phyloP scores from a whole-genome alignment of 805 yeast species.

The Phaffomyces antillensis region DNA sequence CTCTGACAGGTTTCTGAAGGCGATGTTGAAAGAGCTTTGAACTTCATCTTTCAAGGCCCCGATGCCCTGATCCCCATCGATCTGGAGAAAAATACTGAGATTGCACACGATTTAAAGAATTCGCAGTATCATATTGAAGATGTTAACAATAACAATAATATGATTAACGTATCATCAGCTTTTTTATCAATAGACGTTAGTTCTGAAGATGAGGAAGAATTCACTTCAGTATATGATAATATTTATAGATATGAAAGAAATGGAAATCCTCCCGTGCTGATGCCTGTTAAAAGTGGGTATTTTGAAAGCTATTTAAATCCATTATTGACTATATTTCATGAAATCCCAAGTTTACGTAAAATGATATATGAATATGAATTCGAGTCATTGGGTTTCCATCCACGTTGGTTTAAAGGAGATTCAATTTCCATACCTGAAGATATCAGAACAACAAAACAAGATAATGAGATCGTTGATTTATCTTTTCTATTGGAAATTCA shows the following conservation, averaged over 20 bases:
- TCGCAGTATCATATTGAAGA: background rate
- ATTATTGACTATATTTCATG: constrained; percentile 32
- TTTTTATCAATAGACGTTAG: background rate
- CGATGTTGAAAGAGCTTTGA: constrained; percentile 29
- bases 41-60: constrained; percentile 23
- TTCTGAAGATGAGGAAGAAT: background rate
- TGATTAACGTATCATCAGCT: too few relatives aligned
- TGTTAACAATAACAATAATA: background rate
- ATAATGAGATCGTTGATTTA: constrained; percentile 21
- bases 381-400: constrained; percentile 28
- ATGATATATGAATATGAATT: constrained; percentile 26
- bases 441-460: constrained; percentile 8
- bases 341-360: constrained; percentile 28
- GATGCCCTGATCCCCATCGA: background rate
- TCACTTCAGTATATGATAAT: constrained; percentile 26
- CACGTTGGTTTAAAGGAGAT: constrained; percentile 34
- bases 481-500: constrained; percentile 31
- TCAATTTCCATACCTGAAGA: constrained; percentile 6
- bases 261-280: constrained; percentile 26
- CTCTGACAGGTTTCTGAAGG: constrained; percentile 11
- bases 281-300: constrained; percentile 27
- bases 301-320: constrained; percentile 37
- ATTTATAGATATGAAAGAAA: constrained; percentile 20
- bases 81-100: too few relatives aligned
- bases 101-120: background rate